Percentiles rank a stretch among this genome's conserved stretches.
Evolutionary conservation across 2,329 filamentous ascomycete species (phyloP).

Genomic region (Sarocladium oryzae): DNA sequence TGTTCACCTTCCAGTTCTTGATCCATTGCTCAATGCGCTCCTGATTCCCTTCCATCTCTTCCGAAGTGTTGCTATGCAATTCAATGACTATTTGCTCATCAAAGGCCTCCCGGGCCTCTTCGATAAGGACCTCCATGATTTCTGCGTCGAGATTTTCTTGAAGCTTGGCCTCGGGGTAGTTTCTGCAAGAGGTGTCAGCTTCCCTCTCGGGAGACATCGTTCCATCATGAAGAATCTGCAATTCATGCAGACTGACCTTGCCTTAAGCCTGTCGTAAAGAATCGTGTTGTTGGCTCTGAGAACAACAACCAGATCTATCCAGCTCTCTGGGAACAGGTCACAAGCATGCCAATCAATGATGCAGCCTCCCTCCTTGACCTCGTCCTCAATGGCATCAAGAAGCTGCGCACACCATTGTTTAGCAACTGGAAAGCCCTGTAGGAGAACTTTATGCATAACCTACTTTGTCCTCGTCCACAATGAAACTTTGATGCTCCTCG

Average conservation of each 20-base stretch:
- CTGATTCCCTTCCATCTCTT: constrained; percentile 85
- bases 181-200: constrained; percentile 37
- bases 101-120: constrained; percentile 84
- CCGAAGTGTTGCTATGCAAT: constrained; percentile 70
- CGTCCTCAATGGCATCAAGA: constrained; percentile 81
- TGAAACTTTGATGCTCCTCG: constrained; percentile 77
- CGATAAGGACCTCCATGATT: constrained; percentile 90
- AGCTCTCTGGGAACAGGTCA: constrained; percentile 85
- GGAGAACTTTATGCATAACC: constrained; percentile 13
- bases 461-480: constrained; percentile 96
- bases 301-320: constrained; percentile 94
- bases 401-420: constrained; percentile 44
- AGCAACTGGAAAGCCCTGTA: constrained; percentile 1
- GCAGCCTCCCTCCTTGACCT: constrained; percentile 70
- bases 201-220: neutral
- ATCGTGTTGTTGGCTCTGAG: constrained; percentile 72
- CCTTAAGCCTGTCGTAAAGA: constrained; percentile 76
- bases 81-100: constrained; percentile 85
- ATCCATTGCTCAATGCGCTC: constrained; percentile 80
- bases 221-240: too few species aligned
- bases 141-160: constrained; percentile 96
- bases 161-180: constrained; percentile 79
- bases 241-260: constrained; percentile 61
- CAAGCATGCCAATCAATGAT: constrained; percentile 98
- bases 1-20: constrained; percentile 71